Evolutionary conservation across 2,329 filamentous ascomycete genomes (phyloP), one percentile per base, ranked within the genome.

Genomic region (Huntiella savannae): DNA sequence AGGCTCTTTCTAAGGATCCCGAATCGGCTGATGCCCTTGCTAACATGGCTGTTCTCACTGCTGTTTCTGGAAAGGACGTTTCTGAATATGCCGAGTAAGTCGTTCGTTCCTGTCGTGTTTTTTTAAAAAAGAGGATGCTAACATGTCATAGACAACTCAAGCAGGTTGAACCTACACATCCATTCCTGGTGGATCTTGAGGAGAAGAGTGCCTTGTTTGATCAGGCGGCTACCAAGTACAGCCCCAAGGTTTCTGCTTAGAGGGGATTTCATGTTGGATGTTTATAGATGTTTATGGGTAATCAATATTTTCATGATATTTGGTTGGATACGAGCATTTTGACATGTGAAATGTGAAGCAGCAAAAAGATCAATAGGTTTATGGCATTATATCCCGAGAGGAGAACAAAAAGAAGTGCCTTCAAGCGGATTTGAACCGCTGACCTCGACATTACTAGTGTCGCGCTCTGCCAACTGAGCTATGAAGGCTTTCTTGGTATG

Each of bases 201-300:
- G 83, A 85, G 63, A 96, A 94, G 77, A 84, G 77, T 60, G 73
- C 70, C n/a, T 63, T 86, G 49, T 96, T 96, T 58, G 84, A 93
- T 60, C 77, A 77, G 55, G 87, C 87, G 10, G 83, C 82, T 15
- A 69, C 75, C 19, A 96, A 93, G 65, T 96, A 91, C 63, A 79
- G 75, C 53, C 73, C 87, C 33, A 94, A 88, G 68, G 84, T 85
- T 33, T 13, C 43, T 40, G 19, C 40, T 40, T 49, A 46, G 36
- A 36, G 6, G 34, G 22, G 7, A 2, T 28, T 28, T 28, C 3
- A 10, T 28, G 22, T 28, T 28, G 22, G 8, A 28, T 28, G 22
- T 28, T 28, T 28, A 28, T 28, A 28, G 22, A 28, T 28, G 22
- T 28, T 28, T 28, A 28, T 28, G 22, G 22, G 22, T 28, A 28